Evolutionary conservation across 2,329 filamentous ascomycete species (phyloP), one percentile per base, ranked within the genome.

Genomic region (Xylaria sp.): DNA sequence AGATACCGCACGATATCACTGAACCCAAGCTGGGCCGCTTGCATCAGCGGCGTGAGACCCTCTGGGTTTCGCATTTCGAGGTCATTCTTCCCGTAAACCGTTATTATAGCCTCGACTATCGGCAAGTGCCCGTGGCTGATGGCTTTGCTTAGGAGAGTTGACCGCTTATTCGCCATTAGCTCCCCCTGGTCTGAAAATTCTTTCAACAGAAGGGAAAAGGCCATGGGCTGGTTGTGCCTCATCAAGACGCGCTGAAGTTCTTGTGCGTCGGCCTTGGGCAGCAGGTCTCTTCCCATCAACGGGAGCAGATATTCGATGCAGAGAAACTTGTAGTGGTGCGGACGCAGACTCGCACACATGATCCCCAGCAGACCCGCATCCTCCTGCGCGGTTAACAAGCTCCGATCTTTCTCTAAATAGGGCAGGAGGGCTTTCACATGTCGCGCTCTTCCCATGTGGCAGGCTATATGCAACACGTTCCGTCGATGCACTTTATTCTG

Each of bases 281-380:
- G 60, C 31, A 62, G 36, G 6, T 54, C 60, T 31, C 48, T 62
- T 54, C 60, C 48, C 60, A 62, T 54, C 18, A 62, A 33, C 20
- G 60, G 60, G 31, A 62, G 41, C 13, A 62, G 33, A 28, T 62
- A 43, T 48, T 62, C 60, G 48, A 62, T 62, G 20, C 60, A 62
- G 18, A 51, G 48, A 23, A 62, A 62, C 48, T 62, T 62, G 31
- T 28, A 52, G n/a, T 46, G 60, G 13, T 62, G 60, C 31, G 60
- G 60, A 12, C 25, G 60, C 18, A 28, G 23, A 28, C 20, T 51
- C 23, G 48, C 48, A 15, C 48, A 51, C 48, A 25, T 51, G 10
- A 51, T 51, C 10, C n/a, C 9, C 20, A 51, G 23, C 13, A 51
- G 48, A 12, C 18, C 18, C 4, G 8, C 48, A 51, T 51, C 48